Conservation (phyloP, 192 early-diverging fungal species). For the Coemansia erecta region DNA sequence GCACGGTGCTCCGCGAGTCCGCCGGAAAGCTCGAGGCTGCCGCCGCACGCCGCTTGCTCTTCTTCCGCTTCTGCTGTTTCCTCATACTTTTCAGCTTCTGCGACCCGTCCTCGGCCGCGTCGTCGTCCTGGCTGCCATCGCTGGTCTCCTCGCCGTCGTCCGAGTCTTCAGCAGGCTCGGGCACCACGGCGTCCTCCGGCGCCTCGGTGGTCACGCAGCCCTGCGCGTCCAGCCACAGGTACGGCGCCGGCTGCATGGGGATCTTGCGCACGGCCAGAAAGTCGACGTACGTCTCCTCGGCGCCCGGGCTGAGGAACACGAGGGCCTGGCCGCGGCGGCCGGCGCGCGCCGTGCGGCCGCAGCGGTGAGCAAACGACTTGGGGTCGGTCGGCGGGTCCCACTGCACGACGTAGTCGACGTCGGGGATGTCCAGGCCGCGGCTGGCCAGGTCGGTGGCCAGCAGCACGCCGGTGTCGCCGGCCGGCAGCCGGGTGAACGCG, state of each 20-base stretch:
- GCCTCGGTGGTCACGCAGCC: constrained; percentile 15
- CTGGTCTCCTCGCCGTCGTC: constrained; percentile 7
- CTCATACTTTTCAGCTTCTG: neutral
- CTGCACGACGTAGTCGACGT: constrained; percentile 93
- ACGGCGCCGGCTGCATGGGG: constrained; percentile 59
- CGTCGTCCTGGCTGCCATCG: constrained; percentile 1
- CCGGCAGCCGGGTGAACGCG: constrained; percentile 64
- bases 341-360: constrained; percentile 88
- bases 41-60: constrained; percentile 25
- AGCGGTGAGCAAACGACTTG: constrained; percentile 92
- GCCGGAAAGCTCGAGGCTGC: constrained; percentile 44
- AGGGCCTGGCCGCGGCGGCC: constrained; percentile 84
- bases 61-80: constrained; percentile 14
- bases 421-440: constrained; percentile 92
- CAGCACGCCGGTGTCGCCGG: constrained; percentile 69
- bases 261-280: constrained; percentile 88
- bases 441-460: constrained; percentile 96
- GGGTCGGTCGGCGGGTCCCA: constrained; percentile 95
- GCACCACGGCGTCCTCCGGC: constrained; percentile 26
- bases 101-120: constrained; percentile 12
- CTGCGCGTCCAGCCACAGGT: constrained; percentile 51
- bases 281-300: constrained; percentile 89
- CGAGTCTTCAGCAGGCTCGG: constrained; percentile 7
- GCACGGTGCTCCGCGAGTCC: constrained; percentile 51
- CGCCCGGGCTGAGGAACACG: constrained; percentile 75